Evolutionary conservation across 2,329 filamentous ascomycete species (phyloP), one percentile per base, ranked within the genome.

Genomic region (Fusarium heterosporum): DNA sequence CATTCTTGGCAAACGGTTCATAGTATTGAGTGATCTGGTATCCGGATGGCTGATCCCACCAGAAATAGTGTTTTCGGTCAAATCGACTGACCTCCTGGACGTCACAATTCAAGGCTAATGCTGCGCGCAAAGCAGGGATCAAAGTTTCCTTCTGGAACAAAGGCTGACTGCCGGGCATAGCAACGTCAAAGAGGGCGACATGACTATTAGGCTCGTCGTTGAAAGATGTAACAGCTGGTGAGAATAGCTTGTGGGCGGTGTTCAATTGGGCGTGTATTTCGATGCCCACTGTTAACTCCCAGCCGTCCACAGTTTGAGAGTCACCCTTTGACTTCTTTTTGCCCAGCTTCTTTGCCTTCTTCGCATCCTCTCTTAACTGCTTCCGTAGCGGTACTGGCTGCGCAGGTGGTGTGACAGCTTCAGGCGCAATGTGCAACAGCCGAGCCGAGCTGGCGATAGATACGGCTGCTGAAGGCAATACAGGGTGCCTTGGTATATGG

Each of bases 21-120:
- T 98, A 97, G 80, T 95, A 98, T 76, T 99, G 96, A 3, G 96
- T 99, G 66, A 99, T 97, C 78, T 99, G 96, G 78, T 99, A 99
- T 0, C 96, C 96, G 0, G 93, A 87, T 1, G 96, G 96, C 78
- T 99, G 96, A 78, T 99, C 96, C 87, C 96, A 97, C 82, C 97
- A 97, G 79, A 99, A 98, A 79, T 99, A 99, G 78, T 99, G 96
- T 78, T 99, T 99, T 66, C 96, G 86, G 78, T 99, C 96, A 80
- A 97, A 99, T 53, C 87, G 88, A 77, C 93, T 97, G 70, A 87
- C 84, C 2, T 80, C 82, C 75, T 96, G 91, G 51, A 98, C 85
- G 2, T 89, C 81, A 78, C 96, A 98, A 58, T 90, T 87, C 42
- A 99, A 83, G 0, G 93, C 93, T 48, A 97, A 81, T 0, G 96